Base-by-base conservation (phyloP, 129 eudicot species). In the Helichrysum umbraculigerum region DNA sequence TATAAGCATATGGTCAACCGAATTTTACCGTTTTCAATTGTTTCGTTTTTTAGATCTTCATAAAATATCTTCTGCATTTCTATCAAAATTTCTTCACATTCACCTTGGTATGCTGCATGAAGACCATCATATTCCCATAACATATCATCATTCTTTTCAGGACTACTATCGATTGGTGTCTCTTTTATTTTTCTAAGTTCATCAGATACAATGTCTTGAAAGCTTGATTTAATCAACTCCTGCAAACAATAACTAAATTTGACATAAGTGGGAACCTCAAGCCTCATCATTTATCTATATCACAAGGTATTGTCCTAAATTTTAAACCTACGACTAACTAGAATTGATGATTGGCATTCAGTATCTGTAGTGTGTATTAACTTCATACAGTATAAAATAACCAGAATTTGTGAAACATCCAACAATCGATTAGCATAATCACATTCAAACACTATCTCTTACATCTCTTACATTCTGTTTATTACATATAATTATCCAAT, bases 101-200 rank as follows among this genome's bases (percentile, higher is more conserved):
- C 98, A 7, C 87, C 96, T 73, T 91, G 81, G 83, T 75, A 91
- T 84, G 89, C 87, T 52, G 75, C 75, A 29, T 84, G 86, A 66
- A 85, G 85, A 51, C 97, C 97, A 81, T 91, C 93, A 80, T 91
- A 94, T 79, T 94, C 97, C 98, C 98, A 94, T 70, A 94, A 63
- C 50, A 74, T 80, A 37, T 68, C 78, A 70, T 94, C 97, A 76
- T 79, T 88, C 39, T 81, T 83, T 68, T 66, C 82, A 42, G 83
- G 29, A 75, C 81, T 57, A 15, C 22, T 79, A 75, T 78, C 66
- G 61, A 63, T 39, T 56, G 88, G 75, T 10, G 76, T 54, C 63
- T 79, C 85, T 39, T 91, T 86, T 8, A 91, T 72, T 78, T 87
- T 91, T 56, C 74, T 86, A 37, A 94, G 69, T 82, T 94, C 98